Conservation (phyloP, 441 rosid species). For the Pelargonium citronellum region DNA sequence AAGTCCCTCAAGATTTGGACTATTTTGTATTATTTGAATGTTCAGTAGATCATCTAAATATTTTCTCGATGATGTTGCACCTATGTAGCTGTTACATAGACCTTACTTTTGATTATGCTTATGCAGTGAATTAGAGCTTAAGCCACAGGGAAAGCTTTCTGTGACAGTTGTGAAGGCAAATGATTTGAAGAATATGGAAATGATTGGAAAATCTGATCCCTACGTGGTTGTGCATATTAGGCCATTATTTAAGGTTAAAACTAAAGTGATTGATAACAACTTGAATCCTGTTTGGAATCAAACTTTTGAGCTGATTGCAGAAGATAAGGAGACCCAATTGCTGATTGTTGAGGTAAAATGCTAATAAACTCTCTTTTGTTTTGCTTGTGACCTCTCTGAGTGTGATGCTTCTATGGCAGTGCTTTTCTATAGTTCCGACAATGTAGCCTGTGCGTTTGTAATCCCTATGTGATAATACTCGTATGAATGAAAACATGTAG, state of each 20-base stretch:
- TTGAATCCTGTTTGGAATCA: constrained; percentile 88
- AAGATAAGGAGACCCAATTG: constrained; percentile 93
- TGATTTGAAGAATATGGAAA: constrained; percentile 89
- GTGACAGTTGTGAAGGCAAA: constrained; percentile 64
- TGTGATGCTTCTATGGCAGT: not conserved
- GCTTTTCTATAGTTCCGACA: not conserved
- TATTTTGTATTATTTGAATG: not conserved
- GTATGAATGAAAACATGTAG: too few relatives aligned
- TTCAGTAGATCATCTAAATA: not conserved
- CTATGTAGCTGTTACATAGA: not conserved
- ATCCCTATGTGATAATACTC: too few relatives aligned
- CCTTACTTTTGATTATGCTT: not conserved
- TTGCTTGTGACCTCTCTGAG: not conserved
- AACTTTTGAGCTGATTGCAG: constrained; percentile 75
- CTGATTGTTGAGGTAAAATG: constrained; percentile 58
- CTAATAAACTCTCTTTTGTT: constrained; percentile 8
- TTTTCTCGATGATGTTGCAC: not conserved
- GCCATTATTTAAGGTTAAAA: constrained; percentile 78
- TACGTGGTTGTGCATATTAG: constrained; percentile 63
- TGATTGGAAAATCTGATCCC: constrained; percentile 98
- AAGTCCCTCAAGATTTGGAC: not conserved
- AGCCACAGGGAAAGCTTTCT: constrained; percentile 77
- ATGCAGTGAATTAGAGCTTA: constrained; percentile 83
- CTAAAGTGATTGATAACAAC: constrained; percentile 68
- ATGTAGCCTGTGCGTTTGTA: too few relatives aligned